Evolutionary conservation across 1,139 yeast species (phyloP).

Genomic region (Suhomyces terraborum): DNA sequence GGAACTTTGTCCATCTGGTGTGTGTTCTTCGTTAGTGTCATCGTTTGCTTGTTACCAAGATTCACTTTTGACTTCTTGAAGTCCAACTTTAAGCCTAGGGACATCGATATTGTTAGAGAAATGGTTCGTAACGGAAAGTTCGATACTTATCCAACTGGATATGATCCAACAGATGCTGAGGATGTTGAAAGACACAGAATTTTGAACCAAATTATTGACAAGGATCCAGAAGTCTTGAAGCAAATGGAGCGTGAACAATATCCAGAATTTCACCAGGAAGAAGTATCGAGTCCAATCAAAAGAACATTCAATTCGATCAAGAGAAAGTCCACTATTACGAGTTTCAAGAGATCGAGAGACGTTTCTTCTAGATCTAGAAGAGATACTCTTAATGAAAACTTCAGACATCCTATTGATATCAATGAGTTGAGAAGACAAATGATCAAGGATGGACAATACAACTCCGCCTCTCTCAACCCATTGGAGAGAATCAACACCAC

Average conservation of each 20-base stretch:
- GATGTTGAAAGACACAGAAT: constrained; percentile 48
- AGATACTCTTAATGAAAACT: constrained; percentile 35
- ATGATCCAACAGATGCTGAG: constrained; percentile 59
- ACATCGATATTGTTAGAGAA: constrained; percentile 58
- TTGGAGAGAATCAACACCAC: constrained; percentile 47
- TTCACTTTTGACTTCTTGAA: constrained; percentile 50
- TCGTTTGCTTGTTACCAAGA: constrained; percentile 54
- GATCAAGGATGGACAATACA: constrained; percentile 43
- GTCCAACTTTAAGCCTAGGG: constrained; percentile 51
- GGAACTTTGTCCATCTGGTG: constrained; percentile 59
- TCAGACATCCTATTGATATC: constrained; percentile 39
- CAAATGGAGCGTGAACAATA: constrained; percentile 31
- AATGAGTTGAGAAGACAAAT: constrained; percentile 44
- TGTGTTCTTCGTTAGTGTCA: constrained; percentile 48
- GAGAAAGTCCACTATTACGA: constrained; percentile 25
- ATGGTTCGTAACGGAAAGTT: constrained; percentile 47
- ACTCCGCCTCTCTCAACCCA: constrained; percentile 32
- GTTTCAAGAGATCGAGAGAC: constrained; percentile 23
- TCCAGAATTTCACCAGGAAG: constrained; percentile 17
- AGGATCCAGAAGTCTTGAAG: constrained; percentile 39
- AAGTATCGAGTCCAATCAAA: constrained; percentile 27
- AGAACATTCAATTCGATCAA: constrained; percentile 41
- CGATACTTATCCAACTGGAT: constrained; percentile 53
- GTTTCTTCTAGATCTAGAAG: constrained; percentile 29
- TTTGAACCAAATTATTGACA: constrained; percentile 35